These are phyloP conservation scores for Aspergillus mulundensis DNA, from an alignment of 495 filamentous ascomycete species.

Conservation along the genomic window DNA sequence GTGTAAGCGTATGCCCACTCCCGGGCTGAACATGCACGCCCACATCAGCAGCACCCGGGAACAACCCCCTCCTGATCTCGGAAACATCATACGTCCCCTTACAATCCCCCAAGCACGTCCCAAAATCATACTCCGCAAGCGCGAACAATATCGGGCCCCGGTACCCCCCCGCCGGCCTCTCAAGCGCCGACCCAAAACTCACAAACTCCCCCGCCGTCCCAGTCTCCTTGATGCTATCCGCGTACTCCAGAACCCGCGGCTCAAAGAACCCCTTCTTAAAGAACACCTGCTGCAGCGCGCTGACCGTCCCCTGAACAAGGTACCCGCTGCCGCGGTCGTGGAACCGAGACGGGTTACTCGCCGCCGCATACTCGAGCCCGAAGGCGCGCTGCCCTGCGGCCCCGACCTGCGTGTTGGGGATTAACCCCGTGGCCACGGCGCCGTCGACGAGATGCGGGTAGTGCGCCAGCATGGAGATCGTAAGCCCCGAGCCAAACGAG, in stretches of 20 bases:
- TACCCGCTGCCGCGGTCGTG: background rate
- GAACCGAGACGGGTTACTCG: background rate
- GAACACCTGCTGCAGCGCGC: background rate
- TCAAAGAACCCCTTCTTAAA: constrained; percentile 3
- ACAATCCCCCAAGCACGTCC: background rate
- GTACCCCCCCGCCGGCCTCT: background rate
- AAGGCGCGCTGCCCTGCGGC: background rate
- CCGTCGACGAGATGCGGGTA: background rate
- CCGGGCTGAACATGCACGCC: constrained; percentile 2
- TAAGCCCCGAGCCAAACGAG: background rate
- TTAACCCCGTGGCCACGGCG: constrained; percentile 2
- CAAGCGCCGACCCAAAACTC: background rate
- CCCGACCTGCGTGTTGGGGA: background rate
- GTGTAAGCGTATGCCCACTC: constrained; percentile 1
- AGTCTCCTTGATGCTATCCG: background rate
- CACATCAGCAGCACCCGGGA: background rate
- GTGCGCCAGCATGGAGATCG: background rate
- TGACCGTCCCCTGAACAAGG: background rate
- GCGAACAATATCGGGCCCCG: background rate
- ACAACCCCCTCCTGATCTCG: background rate
- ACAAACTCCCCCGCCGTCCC: constrained; percentile 1
- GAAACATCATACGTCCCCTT: background rate
- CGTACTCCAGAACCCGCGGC: background rate
- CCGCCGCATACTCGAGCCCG: background rate
- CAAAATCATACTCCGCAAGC: constrained; percentile 1